A percentile compares a stretch with the other conserved stretches of the same genome.
Evolutionary conservation across 306 rosid species (phyloP).

Genomic region (Prunus padus): DNA sequence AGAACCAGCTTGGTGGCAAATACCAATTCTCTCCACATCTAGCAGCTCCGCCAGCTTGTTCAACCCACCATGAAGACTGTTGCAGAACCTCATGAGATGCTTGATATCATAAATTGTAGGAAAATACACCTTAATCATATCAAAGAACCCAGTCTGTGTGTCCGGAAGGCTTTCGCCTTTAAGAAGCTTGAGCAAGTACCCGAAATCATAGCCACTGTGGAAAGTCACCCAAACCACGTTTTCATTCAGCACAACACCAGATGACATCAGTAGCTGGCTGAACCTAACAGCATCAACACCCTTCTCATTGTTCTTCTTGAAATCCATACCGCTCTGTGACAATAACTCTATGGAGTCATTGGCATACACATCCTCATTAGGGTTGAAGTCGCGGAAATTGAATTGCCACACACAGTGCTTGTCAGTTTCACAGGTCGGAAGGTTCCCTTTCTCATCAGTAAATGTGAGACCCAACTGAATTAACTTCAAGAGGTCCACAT

Average conservation of each 20-base stretch:
- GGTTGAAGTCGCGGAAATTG: slow-evolving; percentile 41
- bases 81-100: slow-evolving; percentile 36
- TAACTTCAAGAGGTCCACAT: slow-evolving; percentile 39
- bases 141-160: slow-evolving; percentile 24
- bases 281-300: slow-evolving; percentile 32
- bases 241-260: slow-evolving; percentile 31
- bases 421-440: slow-evolving; percentile 41
- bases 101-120: slow-evolving; percentile 42
- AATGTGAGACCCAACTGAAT: slow-evolving; percentile 48
- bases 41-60: slow-evolving; percentile 35
- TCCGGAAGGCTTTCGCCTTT: slow-evolving; percentile 29
- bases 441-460: slow-evolving; percentile 41
- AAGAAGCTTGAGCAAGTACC: slow-evolving; percentile 42
- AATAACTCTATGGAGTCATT: slow-evolving; percentile 33
- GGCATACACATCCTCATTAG: slow-evolving; percentile 19
- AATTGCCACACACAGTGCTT: slow-evolving; percentile 46
- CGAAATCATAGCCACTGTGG: slow-evolving; percentile 43
- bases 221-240: slow-evolving; percentile 37
- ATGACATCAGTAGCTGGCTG: slow-evolving; percentile 32
- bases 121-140: slow-evolving; percentile 24
- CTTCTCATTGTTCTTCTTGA: slow-evolving; percentile 36
- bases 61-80: slow-evolving; percentile 42
- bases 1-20: slow-evolving; percentile 50
- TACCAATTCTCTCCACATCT: slow-evolving; percentile 41
- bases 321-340: slow-evolving; percentile 37